Evolutionary conservation across 176 grass and related monocot species (phyloP).

Genomic region (Neostapfia colusana): DNA sequence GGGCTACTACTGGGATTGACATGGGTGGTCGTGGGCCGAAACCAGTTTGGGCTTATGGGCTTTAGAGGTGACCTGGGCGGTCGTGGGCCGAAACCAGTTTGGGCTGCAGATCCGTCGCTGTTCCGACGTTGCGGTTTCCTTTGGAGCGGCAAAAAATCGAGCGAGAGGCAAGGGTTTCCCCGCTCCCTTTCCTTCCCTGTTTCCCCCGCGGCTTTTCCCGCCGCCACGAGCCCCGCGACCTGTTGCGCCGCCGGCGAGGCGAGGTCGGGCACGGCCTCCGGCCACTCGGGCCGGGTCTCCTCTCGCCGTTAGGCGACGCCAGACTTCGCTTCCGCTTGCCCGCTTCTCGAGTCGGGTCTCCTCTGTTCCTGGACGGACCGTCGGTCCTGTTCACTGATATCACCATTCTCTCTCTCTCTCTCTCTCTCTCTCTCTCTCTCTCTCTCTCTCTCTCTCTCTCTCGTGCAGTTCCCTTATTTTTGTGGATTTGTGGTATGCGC

Average conservation of each 20-base stretch:
- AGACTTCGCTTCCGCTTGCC: neutral
- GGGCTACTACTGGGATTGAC: too few species aligned
- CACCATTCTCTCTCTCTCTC: neutral
- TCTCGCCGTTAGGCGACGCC: neutral
- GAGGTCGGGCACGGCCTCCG: neutral
- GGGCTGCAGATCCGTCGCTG: too few species aligned
- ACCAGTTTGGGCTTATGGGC: too few species aligned
- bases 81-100: too few species aligned
- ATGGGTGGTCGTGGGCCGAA: too few species aligned
- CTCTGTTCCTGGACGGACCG: neutral
- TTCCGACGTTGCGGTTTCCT: too few species aligned
- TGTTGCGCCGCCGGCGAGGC: conserved; percentile 6
- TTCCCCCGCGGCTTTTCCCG: conserved; percentile 19
- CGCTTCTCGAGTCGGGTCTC: too few species aligned
- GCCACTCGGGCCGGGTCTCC: too few species aligned
- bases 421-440: too few species aligned
- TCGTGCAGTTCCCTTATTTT: neutral
- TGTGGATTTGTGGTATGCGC: neutral
- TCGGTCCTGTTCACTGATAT: neutral
- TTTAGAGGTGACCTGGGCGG: too few species aligned
- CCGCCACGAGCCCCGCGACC: conserved; percentile 2
- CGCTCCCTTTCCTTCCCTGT: neutral
- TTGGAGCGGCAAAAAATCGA: neutral
- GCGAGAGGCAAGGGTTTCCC: neutral
- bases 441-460: too few species aligned